Percentiles rank a stretch among this genome's conserved stretches.
Evolutionary conservation across 1,139 yeast species (phyloP).

Genomic region (Hyphopichia khmerensis): DNA sequence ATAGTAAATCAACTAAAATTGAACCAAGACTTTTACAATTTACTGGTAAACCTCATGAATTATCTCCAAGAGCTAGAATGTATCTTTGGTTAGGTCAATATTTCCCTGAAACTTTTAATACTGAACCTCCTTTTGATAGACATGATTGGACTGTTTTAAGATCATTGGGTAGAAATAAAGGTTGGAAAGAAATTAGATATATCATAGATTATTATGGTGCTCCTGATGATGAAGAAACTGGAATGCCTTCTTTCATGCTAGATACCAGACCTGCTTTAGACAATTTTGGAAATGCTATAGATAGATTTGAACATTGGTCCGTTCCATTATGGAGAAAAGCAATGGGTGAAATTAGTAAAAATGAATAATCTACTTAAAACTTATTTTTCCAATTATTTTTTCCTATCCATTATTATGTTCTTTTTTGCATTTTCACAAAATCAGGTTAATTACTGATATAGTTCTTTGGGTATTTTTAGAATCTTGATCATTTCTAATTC

Average conservation of each 20-base stretch:
- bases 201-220: slow-evolving; percentile 94
- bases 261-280: slow-evolving; percentile 97
- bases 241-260: slow-evolving; percentile 85
- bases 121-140: slow-evolving; percentile 92
- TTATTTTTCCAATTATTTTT: not conserved
- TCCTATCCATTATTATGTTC: not conserved
- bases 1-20: slow-evolving; percentile 49
- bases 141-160: slow-evolving; percentile 98
- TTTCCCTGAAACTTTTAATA: slow-evolving; percentile 71
- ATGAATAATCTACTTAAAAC: not conserved
- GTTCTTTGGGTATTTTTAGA: no score
- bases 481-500: no score
- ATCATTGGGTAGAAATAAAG: slow-evolving; percentile 45
- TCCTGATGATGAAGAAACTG: slow-evolving; percentile 85
- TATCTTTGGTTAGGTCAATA: slow-evolving; percentile 64
- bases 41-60: slow-evolving; percentile 87
- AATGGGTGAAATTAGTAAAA: slow-evolving; percentile 37
- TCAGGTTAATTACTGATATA: no score
- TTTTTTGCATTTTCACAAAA: not conserved
- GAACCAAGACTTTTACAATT: slow-evolving; percentile 81
- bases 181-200: slow-evolving; percentile 66
- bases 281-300: slow-evolving; percentile 56
- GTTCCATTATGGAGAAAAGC: slow-evolving; percentile 43
- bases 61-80: slow-evolving; percentile 84
- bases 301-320: slow-evolving; percentile 57